Base-by-base conservation (phyloP, 2,329 filamentous ascomycete genomes). In the Xylariomycetidae sp. region DNA sequence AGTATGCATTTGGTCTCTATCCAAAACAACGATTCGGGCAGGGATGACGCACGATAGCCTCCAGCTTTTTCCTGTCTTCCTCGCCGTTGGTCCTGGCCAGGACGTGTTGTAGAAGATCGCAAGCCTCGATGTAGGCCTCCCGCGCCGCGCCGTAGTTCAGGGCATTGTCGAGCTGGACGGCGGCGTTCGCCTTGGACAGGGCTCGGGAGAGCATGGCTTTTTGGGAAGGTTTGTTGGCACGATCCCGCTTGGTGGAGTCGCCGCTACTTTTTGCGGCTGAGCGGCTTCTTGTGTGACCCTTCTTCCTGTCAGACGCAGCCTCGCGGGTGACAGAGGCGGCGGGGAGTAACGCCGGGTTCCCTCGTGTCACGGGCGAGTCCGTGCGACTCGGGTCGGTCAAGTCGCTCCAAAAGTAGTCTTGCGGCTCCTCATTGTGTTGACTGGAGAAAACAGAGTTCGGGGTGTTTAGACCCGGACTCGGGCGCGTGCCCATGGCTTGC, bases 131-230 rank as follows among this genome's bases (percentile, higher is more conserved):
- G 56, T 98, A 98, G 10, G 90, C 88, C 50, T 87, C 78, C 54
- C 93, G 81, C 13, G 92, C 92, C 25, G 86, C 88, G 56, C 90
- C 85, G 43, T 92, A 90, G 53, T 96, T 95, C 52, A 92, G 85
- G 10, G 87, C 88, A 72, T 95, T 96, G 62, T 98, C 92, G 25
- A 98, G 74, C 46, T 95, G 75, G 17, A 98, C 92, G 15, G 92
- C 92, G 10, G 86, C 90, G 54, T 98, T 95, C 31, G 92, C 92
- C 63, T 95, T 95, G 56, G 94, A 84, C 34, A 98, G 67, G 1
- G 92, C 92, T 49, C 85, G 85, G n/a, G 90, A 95, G 22, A 98
- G 72, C 89, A 96, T 96, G 9, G 82, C 85, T 66, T 95, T 96
- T 57, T 96, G 84, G 1, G 84, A 87, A 10, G 76, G 76, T 22